Evolutionary conservation across 1,139 yeast species (phyloP).

Genomic region (Sugiyamaella pinicola): DNA sequence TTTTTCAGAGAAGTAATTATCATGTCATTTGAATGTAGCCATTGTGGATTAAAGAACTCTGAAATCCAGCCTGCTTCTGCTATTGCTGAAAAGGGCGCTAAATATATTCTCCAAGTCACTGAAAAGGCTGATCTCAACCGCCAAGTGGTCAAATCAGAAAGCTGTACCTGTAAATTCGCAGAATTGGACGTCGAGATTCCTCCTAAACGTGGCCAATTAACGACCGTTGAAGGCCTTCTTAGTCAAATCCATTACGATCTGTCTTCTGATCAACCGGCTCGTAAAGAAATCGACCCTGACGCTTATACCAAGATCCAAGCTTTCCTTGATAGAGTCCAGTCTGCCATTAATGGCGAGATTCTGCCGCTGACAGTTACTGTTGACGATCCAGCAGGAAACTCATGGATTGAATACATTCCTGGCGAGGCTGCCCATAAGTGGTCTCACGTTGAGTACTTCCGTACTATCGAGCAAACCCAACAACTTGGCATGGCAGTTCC

Average conservation of each 20-base stretch:
- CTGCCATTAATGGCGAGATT: constrained; percentile 62
- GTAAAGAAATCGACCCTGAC: constrained; percentile 74
- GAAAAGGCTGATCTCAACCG: constrained; percentile 75
- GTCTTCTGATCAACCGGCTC: constrained; percentile 73
- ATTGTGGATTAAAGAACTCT: constrained; percentile 86
- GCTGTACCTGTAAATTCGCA: constrained; percentile 76
- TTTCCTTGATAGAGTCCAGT: constrained; percentile 62
- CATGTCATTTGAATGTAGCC: constrained; percentile 96
- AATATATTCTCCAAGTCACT: constrained; percentile 72
- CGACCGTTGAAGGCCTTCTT: constrained; percentile 88
- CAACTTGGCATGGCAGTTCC: constrained; percentile 82
- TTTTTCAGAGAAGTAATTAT: constrained; percentile 86
- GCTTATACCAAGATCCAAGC: constrained; percentile 71
- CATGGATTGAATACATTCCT: constrained; percentile 91
- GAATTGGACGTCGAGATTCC: constrained; percentile 95
- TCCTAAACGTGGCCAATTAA: constrained; percentile 88
- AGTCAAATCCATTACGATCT: constrained; percentile 84
- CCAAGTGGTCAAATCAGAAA: constrained; percentile 89
- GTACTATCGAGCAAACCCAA: constrained; percentile 89
- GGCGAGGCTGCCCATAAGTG: constrained; percentile 90
- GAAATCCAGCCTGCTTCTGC: constrained; percentile 93
- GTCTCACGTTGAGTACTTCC: constrained; percentile 78
- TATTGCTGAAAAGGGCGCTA: constrained; percentile 78
- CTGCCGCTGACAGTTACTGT: constrained; percentile 78
- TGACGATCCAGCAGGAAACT: constrained; percentile 97